phyloP scores from a whole-genome alignment of 345 rosid genomes.

The Combretum micranthum region DNA sequence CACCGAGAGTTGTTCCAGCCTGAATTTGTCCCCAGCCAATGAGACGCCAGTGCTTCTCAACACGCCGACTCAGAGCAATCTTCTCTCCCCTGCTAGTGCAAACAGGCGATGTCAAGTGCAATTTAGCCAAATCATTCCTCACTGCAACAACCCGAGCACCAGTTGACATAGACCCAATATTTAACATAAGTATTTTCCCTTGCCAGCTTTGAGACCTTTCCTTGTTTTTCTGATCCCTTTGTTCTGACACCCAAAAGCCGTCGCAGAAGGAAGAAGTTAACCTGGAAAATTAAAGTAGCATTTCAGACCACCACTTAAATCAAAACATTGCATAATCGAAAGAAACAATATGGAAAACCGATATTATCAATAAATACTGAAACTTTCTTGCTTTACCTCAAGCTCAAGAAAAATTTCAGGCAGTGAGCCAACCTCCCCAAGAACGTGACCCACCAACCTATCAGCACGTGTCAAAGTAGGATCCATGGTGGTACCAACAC shows the following conservation, averaged over 20 bases:
- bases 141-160: conserved; percentile 90
- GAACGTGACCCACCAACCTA: conserved; percentile 94
- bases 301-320: too few relatives aligned
- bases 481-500: conserved; percentile 98
- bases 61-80: conserved; percentile 72
- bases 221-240: conserved; percentile 89
- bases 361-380: too few relatives aligned
- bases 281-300: conserved; percentile 28
- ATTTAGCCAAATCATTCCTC: conserved; percentile 80
- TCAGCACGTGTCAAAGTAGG: conserved; percentile 96
- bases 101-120: conserved; percentile 83
- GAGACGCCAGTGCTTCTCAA: conserved; percentile 94
- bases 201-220: conserved; percentile 82
- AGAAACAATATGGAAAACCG: too few relatives aligned
- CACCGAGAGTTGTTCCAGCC: conserved; percentile 74
- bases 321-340: too few relatives aligned
- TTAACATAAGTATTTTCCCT: conserved; percentile 89
- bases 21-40: conserved; percentile 98
- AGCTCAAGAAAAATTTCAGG: conserved; percentile 92
- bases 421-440: conserved; percentile 89
- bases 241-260: conserved; percentile 92
- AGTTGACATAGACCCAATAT: conserved; percentile 91
- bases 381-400: conserved; percentile 41
- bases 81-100: conserved; percentile 93
- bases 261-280: conserved; percentile 80